phyloP scores from a whole-genome alignment of 176 grass and related monocot species.

The Bonia amplexicaulis region DNA sequence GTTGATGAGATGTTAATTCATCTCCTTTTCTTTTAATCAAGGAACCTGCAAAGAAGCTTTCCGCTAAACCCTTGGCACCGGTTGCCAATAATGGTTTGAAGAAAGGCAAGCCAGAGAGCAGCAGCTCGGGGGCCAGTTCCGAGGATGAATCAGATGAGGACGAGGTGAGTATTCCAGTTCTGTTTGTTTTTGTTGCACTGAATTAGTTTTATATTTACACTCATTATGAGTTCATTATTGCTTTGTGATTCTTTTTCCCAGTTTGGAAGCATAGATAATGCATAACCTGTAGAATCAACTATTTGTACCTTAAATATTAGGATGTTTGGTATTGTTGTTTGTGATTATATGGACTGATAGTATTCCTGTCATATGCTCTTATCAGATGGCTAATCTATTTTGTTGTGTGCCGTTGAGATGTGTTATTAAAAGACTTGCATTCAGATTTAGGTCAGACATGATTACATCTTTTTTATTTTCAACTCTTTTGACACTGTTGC shows the following conservation, averaged over 20 bases:
- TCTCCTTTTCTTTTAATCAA: conserved; percentile 20
- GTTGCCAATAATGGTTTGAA: conserved; percentile 37
- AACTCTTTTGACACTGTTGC: not conserved
- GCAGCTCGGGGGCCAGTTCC: conserved; percentile 32
- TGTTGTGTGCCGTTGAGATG: not conserved
- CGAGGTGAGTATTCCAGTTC: not conserved
- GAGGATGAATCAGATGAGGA: conserved; percentile 55
- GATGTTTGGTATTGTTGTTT: not conserved
- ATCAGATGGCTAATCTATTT: not conserved
- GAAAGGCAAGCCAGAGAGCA: conserved; percentile 48
- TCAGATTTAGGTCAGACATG: not conserved
- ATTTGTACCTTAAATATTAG: not conserved
- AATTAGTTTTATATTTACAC: not conserved
- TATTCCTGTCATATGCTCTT: not conserved
- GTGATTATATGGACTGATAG: not conserved
- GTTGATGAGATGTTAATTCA: not conserved
- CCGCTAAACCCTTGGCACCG: not conserved
- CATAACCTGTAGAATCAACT: not conserved
- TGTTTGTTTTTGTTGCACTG: not conserved
- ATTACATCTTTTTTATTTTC: not conserved
- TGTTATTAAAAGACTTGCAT: not conserved
- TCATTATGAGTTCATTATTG: not conserved
- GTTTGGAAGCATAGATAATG: not conserved
- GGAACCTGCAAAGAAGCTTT: conserved; percentile 61
- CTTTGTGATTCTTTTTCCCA: not conserved